Base-by-base conservation (phyloP, 2,329 filamentous ascomycete species). In the Daldinia sp. region DNA sequence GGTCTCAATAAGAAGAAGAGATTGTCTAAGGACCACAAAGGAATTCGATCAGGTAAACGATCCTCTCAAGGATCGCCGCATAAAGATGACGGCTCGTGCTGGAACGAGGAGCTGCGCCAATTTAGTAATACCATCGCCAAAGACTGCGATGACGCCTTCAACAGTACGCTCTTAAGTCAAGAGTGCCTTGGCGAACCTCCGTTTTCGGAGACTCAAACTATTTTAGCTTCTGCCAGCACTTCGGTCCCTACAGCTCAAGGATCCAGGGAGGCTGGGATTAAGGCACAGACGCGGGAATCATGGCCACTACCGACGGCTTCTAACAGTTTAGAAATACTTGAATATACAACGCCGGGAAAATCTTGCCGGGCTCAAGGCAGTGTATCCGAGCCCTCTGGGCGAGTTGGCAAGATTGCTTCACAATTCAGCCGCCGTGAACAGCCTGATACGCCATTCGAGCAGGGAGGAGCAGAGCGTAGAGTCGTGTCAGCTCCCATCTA, bases 61-160 rank as follows among this genome's bases (percentile, higher is more conserved):
- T 66, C 11, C 73, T 2, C 70, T 71, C 68, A 57, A 64, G n/a
- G 72, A 73, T 59, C 71, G 17, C 57, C 65, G 34, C 17, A 30
- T 21, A 51, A 61, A 7, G 66, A 70, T 13, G 58, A 60, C 13
- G 55, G 34, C n/a, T 62, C 76, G 50, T 70, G 79, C 37, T 77
- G 83, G 70, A 89, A 87, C 69, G 92, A 93, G 61, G 94, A 97
- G 74, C 85, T 95, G 55, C 85, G 92, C 5, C 90, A 94, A 70
- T 90, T 96, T 59, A 96, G 93, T 70, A 87, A 86, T 70, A 93
- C 93, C 71, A 88, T 97, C 64, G 92, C 93, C 50, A 92, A 93
- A 76, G 92, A 95, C 61, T 96, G 94, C 72, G 94, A 98, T 72
- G 92, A 95, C 72, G 94, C 94, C 1, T 97, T 98, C 80, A 94